Percentiles rank a stretch among this genome's conserved stretches.
These are phyloP conservation scores for Solanum rostratum DNA, from an alignment of 257 asterid species.

Conservation along the genomic window DNA sequence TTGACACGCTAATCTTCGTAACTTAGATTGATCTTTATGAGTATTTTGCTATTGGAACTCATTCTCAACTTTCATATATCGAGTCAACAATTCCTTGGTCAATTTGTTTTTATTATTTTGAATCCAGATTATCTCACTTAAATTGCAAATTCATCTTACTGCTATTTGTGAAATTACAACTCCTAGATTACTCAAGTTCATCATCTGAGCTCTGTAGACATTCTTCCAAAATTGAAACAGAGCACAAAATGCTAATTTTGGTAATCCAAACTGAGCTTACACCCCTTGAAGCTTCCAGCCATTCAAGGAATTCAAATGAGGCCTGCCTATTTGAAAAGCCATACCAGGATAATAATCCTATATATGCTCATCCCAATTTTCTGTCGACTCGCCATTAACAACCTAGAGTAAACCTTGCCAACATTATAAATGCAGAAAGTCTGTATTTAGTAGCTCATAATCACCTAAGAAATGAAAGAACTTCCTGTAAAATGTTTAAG, in stretches of 20 bases:
- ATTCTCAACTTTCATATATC: neutral
- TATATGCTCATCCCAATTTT: slow-evolving; percentile 11
- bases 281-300: neutral
- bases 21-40: neutral
- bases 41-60: neutral
- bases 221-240: neutral
- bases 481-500: neutral
- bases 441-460: slow-evolving; percentile 4
- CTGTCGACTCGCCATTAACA: slow-evolving; percentile 22
- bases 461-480: neutral
- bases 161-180: neutral
- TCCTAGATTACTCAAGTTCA: neutral
- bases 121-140: neutral
- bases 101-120: neutral
- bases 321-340: neutral
- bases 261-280: neutral
- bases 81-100: neutral
- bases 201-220: neutral
- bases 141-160: neutral
- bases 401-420: slow-evolving; percentile 1
- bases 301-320: neutral
- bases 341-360: neutral
- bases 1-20: neutral
- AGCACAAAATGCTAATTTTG: neutral
- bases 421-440: slow-evolving; percentile 1